Conservation (phyloP, 768 basidiomycete species). For the Tubosaeta sp. region DNA sequence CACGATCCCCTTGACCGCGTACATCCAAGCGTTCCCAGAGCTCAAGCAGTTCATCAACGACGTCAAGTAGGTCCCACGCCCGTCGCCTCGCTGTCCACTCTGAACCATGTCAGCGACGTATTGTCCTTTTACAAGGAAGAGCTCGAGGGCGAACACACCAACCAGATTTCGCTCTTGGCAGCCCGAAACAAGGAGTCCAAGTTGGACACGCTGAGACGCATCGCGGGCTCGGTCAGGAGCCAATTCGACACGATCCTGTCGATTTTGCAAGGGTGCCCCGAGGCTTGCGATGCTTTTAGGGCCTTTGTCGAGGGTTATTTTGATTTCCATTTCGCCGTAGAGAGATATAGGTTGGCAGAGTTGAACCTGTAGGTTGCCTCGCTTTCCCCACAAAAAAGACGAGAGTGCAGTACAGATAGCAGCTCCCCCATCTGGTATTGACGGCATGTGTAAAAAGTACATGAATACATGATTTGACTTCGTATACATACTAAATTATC, state of each 20-base stretch:
- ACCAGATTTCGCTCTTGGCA: conserved; percentile 30
- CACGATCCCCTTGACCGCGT: conserved; percentile 26
- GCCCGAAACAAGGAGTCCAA: conserved; percentile 19
- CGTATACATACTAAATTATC: conserved; percentile 10
- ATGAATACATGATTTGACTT: conserved; percentile 2
- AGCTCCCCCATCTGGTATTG: no score
- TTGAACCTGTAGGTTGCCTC: not conserved
- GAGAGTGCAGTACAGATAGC: no score
- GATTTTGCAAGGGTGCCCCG: conserved; percentile 13
- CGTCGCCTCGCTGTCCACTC: not conserved
- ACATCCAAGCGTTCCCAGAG: conserved; percentile 33
- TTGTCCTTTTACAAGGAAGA: conserved; percentile 38
- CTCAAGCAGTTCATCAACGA: conserved; percentile 22
- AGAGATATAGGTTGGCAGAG: conserved; percentile 21
- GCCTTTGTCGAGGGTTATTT: conserved; percentile 17
- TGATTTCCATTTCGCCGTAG: conserved; percentile 16
- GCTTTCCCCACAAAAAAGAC: no score
- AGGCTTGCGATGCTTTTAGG: conserved; percentile 5
- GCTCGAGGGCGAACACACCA: conserved; percentile 27
- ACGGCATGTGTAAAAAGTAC: no score
- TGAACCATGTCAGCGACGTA: conserved; percentile 27
- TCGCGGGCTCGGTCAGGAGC: conserved; percentile 12
- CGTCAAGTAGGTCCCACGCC: conserved; percentile 29
- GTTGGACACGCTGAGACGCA: conserved; percentile 15
- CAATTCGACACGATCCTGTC: conserved; percentile 18